Evolutionary conservation across 2,329 filamentous ascomycete species (phyloP).

Genomic region (Thielaviopsis ethacetica): DNA sequence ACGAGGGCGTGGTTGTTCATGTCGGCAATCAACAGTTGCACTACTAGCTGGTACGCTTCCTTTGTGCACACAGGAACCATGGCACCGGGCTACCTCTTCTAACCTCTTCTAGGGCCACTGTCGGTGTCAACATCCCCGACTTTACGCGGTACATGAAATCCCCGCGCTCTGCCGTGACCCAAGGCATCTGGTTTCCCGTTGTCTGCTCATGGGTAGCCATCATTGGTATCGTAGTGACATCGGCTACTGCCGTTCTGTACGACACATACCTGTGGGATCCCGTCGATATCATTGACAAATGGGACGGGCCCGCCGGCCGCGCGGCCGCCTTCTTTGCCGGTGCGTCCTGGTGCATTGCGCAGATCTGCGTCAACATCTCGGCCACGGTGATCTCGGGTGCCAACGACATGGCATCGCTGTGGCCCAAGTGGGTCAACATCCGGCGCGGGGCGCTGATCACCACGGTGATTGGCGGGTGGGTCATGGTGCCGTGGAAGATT

Average conservation of each 20-base stretch:
- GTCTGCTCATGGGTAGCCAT: slow-evolving; percentile 19
- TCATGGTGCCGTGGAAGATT: slow-evolving; percentile 50
- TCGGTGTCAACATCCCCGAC: neutral
- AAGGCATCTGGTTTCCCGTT: slow-evolving; percentile 3
- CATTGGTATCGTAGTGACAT: slow-evolving; percentile 37
- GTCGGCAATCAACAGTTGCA: neutral
- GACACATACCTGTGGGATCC: slow-evolving; percentile 31
- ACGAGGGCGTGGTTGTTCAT: neutral
- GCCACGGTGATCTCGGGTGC: slow-evolving; percentile 38
- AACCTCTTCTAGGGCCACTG: neutral
- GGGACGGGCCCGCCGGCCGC: slow-evolving; percentile 28
- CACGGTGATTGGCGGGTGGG: slow-evolving; percentile 37
- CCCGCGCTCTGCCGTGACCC: neutral
- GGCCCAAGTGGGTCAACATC: slow-evolving; percentile 38
- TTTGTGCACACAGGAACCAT: neutral
- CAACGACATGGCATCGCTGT: slow-evolving; percentile 38
- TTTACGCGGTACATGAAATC: neutral
- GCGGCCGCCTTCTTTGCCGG: slow-evolving; percentile 30
- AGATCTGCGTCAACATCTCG: slow-evolving; percentile 41
- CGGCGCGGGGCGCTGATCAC: slow-evolving; percentile 37
- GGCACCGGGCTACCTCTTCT: neutral
- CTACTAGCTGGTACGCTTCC: neutral
- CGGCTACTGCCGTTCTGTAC: slow-evolving; percentile 29
- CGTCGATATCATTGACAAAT: slow-evolving; percentile 27
- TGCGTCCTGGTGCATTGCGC: slow-evolving; percentile 35